A percentile compares a stretch with the other conserved stretches of the same genome.
Conservation (phyloP, 164 flowering plant genomes). For the Echeveria elegans region DNA sequence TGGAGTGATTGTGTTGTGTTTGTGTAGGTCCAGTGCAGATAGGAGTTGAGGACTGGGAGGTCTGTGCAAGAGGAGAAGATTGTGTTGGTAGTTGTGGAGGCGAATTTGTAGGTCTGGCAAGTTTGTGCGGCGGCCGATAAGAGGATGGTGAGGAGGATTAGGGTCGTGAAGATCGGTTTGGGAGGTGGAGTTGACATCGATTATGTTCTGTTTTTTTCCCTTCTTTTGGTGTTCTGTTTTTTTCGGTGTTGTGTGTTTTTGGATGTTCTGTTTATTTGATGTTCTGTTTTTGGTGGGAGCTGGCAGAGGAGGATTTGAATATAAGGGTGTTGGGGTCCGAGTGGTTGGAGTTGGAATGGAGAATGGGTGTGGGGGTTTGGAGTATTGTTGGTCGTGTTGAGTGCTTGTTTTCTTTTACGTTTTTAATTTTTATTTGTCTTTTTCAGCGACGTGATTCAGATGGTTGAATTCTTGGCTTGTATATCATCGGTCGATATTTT, state of each 20-base stretch:
- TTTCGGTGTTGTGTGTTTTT: too few species aligned
- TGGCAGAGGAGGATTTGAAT: neutral
- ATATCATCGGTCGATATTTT: too few species aligned
- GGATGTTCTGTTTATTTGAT: neutral
- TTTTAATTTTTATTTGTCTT: too few species aligned
- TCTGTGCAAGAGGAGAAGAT: constrained; percentile 30
- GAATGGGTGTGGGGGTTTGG: neutral
- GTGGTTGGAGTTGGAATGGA: neutral
- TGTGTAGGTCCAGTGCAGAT: constrained; percentile 37
- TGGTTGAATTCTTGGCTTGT: too few species aligned
- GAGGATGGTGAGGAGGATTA: neutral
- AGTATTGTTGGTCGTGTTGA: neutral
- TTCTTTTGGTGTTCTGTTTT: neutral
- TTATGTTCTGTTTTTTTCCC: neutral
- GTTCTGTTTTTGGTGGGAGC: neutral
- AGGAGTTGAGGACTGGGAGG: constrained; percentile 31
- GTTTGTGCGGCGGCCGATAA: constrained; percentile 15
- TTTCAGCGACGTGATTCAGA: too few species aligned
- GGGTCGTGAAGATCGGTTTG: neutral
- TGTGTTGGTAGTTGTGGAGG: constrained; percentile 12
- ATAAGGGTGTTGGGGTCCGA: neutral
- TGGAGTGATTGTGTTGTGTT: constrained; percentile 18
- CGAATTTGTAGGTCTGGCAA: constrained; percentile 30
- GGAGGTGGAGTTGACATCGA: neutral
- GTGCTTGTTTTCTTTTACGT: neutral